Conservation (phyloP, 2,329 filamentous ascomycete species). For the Colletotrichum cordylinicola region DNA sequence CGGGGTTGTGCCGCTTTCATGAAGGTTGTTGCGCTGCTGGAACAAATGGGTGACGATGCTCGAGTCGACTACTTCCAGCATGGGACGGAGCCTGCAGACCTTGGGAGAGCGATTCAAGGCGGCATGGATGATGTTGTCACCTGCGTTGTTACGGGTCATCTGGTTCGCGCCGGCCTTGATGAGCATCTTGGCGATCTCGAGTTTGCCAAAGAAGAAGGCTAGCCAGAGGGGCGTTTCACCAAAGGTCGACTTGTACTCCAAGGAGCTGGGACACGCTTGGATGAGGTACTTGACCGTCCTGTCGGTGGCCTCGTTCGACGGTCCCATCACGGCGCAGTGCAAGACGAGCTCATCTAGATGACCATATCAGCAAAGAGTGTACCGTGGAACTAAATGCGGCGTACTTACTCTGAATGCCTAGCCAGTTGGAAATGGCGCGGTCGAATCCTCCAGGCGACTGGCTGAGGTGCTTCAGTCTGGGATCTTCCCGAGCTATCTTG, state of each 20-base stretch:
- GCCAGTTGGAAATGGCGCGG: conserved; percentile 65
- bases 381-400: background rate
- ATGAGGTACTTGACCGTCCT: conserved; percentile 71
- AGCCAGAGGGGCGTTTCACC: conserved; percentile 73
- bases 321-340: conserved; percentile 66
- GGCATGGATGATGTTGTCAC: conserved; percentile 74
- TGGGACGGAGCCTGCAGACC: conserved; percentile 40
- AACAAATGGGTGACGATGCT: conserved; percentile 63
- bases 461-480: conserved; percentile 65
- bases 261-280: conserved; percentile 61
- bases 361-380: conserved; percentile 25
- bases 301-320: conserved; percentile 44
- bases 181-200: conserved; percentile 64
- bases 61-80: conserved; percentile 65
- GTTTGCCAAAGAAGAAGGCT: conserved; percentile 63
- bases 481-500: conserved; percentile 64
- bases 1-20: conserved; percentile 64
- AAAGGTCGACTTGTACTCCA: conserved; percentile 65
- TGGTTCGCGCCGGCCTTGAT: conserved; percentile 75
- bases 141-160: conserved; percentile 62
- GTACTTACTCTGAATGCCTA: conserved; percentile 62
- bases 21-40: conserved; percentile 58
- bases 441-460: conserved; percentile 68
- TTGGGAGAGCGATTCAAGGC: conserved; percentile 42
- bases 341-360: conserved; percentile 64